Conservation (phyloP, 371 early-diverging fungal species). For the Thermomucor indicae-seudaticae region DNA sequence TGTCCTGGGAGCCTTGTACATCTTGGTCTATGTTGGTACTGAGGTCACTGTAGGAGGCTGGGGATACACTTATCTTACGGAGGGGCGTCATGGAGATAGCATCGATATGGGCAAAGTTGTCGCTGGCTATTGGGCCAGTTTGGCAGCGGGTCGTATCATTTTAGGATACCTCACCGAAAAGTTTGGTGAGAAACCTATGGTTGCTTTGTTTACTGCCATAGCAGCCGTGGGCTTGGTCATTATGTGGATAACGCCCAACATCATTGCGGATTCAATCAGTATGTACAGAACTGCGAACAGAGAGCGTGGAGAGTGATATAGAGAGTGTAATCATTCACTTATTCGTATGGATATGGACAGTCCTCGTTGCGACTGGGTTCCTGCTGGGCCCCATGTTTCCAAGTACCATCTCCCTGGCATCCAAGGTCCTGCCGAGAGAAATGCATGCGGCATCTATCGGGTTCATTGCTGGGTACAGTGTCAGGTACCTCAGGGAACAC, state of each 20-base stretch:
- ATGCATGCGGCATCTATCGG: constrained; percentile 30
- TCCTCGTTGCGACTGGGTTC: constrained; percentile 16
- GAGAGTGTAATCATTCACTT: background rate
- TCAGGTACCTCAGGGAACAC: background rate
- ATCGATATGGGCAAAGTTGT: constrained; percentile 21
- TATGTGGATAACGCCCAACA: constrained; percentile 7
- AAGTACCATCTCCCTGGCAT: constrained; percentile 25
- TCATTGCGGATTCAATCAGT: constrained; percentile 19
- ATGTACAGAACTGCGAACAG: no score
- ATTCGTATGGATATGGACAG: background rate
- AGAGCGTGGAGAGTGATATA: no score
- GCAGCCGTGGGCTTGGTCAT: constrained; percentile 7
- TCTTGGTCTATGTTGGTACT: constrained; percentile 28
- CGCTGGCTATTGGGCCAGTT: constrained; percentile 33
- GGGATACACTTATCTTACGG: constrained; percentile 22
- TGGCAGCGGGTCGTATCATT: constrained; percentile 24
- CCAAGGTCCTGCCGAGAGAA: constrained; percentile 20
- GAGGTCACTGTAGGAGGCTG: constrained; percentile 30
- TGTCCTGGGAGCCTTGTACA: constrained; percentile 16
- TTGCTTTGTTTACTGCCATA: constrained; percentile 13
- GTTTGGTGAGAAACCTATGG: constrained; percentile 23
- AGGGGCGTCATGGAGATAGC: constrained; percentile 18
- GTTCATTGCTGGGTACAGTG: constrained; percentile 24
- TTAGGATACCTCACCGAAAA: constrained; percentile 25
- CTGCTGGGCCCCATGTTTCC: constrained; percentile 32